These are phyloP conservation scores for Leccinum uliginosum DNA, from an alignment of 768 basidiomycete genomes.

Conservation along the genomic window DNA sequence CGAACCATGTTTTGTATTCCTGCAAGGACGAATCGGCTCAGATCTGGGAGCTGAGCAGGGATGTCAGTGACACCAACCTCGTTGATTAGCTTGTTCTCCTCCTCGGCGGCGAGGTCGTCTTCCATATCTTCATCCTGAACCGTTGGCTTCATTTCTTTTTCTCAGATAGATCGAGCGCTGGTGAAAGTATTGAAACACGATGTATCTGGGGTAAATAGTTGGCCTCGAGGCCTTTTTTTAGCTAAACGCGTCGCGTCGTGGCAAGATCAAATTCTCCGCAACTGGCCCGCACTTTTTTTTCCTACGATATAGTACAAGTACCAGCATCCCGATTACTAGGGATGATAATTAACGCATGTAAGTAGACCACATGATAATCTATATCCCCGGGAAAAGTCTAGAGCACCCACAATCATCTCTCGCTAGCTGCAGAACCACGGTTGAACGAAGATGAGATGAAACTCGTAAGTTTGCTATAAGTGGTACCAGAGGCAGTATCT, in stretches of 20 bases:
- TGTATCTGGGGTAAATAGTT: not conserved
- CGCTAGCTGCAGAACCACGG: not conserved
- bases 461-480: not conserved
- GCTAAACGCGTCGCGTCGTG: constrained; percentile 27
- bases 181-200: not conserved
- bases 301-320: not conserved
- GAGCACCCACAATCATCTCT: not conserved
- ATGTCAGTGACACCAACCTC: constrained; percentile 48
- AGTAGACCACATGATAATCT: not conserved
- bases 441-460: not conserved
- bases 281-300: not conserved
- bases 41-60: not conserved
- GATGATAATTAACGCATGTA: not conserved
- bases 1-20: constrained; percentile 85
- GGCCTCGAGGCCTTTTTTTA: not conserved
- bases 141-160: constrained; percentile 47
- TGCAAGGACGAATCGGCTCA: constrained; percentile 27
- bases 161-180: not conserved
- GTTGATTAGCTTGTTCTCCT: constrained; percentile 85
- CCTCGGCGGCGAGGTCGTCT: constrained; percentile 77
- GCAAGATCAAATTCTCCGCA: not conserved
- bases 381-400: not conserved
- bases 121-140: constrained; percentile 61
- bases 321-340: not conserved
- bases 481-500: not conserved